These are phyloP conservation scores for Wickerhamomyces sp. DNA, from an alignment of 1,139 yeast genomes.

Conservation along the genomic window DNA sequence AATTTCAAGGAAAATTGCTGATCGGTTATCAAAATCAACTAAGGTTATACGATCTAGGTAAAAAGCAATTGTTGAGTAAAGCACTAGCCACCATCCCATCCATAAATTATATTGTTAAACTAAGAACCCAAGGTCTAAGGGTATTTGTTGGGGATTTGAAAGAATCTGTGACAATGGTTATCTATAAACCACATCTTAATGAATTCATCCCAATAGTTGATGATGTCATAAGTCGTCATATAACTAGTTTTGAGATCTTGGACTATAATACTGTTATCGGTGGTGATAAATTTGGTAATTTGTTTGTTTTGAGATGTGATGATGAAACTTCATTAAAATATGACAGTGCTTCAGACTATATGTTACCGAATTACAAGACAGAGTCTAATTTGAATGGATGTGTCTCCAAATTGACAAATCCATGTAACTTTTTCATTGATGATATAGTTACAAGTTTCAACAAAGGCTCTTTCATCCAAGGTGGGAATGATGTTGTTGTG, in stretches of 20 bases:
- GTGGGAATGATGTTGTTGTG: conserved; percentile 60
- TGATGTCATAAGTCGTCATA: conserved; percentile 64
- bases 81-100: conserved; percentile 39
- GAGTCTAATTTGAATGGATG: conserved; percentile 45
- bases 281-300: conserved; percentile 88
- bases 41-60: conserved; percentile 70
- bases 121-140: conserved; percentile 53
- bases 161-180: conserved; percentile 56
- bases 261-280: conserved; percentile 76
- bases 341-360: conserved; percentile 26
- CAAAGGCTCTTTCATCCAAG: conserved; percentile 43
- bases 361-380: conserved; percentile 22
- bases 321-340: conserved; percentile 25
- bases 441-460: conserved; percentile 67
- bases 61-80: conserved; percentile 71
- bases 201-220: conserved; percentile 60
- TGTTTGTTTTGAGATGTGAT: conserved; percentile 63
- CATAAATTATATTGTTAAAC: conserved; percentile 41
- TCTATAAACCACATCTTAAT: conserved; percentile 48
- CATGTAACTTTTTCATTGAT: conserved; percentile 60
- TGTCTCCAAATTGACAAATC: conserved; percentile 45
- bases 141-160: conserved; percentile 65
- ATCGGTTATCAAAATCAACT: conserved; percentile 53
- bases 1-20: conserved; percentile 58
- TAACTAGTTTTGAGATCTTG: conserved; percentile 52